These are phyloP conservation scores for Mrakia gelida DNA, from an alignment of 768 basidiomycete genomes.

Conservation along the genomic window DNA sequence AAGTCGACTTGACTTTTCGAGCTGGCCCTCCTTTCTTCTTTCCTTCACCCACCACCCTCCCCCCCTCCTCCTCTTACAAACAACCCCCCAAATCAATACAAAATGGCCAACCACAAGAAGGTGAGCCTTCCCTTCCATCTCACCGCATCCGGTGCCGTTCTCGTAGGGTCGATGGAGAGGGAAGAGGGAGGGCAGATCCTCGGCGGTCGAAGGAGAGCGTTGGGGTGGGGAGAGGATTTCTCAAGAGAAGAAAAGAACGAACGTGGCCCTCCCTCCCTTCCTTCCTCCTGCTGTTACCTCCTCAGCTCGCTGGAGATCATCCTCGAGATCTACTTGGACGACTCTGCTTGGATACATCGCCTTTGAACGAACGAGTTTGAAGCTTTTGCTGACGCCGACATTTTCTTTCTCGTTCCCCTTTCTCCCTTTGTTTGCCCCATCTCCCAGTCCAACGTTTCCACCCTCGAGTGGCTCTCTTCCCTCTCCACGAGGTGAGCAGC, in stretches of 20 bases:
- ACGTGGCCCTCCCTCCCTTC: neutral
- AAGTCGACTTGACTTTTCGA: neutral
- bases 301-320: neutral
- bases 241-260: neutral
- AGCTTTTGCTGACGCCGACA: neutral
- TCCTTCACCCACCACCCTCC: neutral
- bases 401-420: neutral
- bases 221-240: neutral
- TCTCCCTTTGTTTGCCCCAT: neutral
- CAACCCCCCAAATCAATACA: too few species aligned
- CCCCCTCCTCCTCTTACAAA: neutral
- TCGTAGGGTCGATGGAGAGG: neutral
- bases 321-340: neutral
- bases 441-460: slow-evolving; percentile 44
- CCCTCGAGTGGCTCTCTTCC: slow-evolving; percentile 87
- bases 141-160: neutral
- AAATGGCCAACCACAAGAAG: slow-evolving; percentile 5
- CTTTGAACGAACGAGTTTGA: neutral
- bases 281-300: neutral
- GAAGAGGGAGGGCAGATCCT: neutral
- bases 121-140: neutral
- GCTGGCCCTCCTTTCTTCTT: neutral
- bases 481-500: slow-evolving; percentile 59
- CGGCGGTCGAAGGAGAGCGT: neutral
- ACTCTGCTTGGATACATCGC: neutral